Evolutionary conservation across 257 asterid species (phyloP), one percentile per base, ranked within the genome.

Genomic region (Fraxinus anomala): DNA sequence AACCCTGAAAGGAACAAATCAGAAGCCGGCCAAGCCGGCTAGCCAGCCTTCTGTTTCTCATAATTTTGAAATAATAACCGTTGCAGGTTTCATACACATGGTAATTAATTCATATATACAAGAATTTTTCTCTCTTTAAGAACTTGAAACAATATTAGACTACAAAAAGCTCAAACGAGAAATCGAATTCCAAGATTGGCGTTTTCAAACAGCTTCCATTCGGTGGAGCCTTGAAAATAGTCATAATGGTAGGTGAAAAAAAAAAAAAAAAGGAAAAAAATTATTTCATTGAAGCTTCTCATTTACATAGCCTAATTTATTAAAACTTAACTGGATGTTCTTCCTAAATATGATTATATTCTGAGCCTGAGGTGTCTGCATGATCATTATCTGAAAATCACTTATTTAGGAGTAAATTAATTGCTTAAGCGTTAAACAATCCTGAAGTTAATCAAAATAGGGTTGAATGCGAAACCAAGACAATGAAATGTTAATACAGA

Each of bases 401-500:
- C 83, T 75, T 77, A 75, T 71, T 82, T 42, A 76, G 74, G 83
- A 83, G 80, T 79, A 76, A 84, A 77, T 74, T 68, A 88, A 77
- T 91, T 88, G 94, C 96, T 91, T 91, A 86, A 88, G 89, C 94
- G 89, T 31, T 84, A 91, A 91, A 84, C 81, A 82, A 83, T 88
- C 88, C 83, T 61, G 79, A 70, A 80, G 56, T 78, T 86, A 76
- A 81, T 87, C 87, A 78, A 24, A 78, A 74, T 68, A 47, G 77
- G 59, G 73, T 70, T 81, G 70, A 70, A 70, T 75, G 33, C 44
- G 49, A 49, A 69, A 76, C 59, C 77, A 77, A 54, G 82, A 79
- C 81, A 81, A 80, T 61, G 76, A 80, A 68, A 19, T 76, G 30
- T 30, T 59, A 13, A 70, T 17, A 72, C 34, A 68, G 71, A 75